Base-by-base conservation (phyloP, 2,329 filamentous ascomycete genomes). In the Diaporthe sp. region DNA sequence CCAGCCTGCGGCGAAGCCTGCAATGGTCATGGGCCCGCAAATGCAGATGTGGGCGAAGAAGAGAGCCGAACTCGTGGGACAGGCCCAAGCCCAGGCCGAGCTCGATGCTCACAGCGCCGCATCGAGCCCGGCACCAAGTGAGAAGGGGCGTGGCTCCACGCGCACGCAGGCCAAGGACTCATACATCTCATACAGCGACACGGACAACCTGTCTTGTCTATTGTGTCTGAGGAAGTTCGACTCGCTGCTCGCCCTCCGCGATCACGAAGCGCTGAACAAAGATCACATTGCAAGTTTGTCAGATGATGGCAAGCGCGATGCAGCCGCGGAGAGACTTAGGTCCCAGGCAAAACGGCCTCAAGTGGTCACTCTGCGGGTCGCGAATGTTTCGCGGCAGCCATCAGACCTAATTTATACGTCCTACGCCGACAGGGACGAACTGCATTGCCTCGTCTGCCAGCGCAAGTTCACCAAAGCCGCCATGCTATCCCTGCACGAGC, bases 31-130 rank as follows among this genome's bases (percentile, higher is more conserved):
- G 85, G 85, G 83, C n/a, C 90, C 91, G 1, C 91, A 94, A 81
- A 85, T 94, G 60, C 91, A 93, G 81, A 93, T 92, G 81, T 94
- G 92, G 92, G 90, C 91, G 66, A 91, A 93, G 79, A 90, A 92
- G 67, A 91, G 93, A 79, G 92, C 91, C 2, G 92, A 94, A 78
- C 84, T 94, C 33, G 75, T 71, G 15, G 75, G 75, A n/a, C 60
- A 75, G 42, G 54, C 75, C 7, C 64, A 70, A 42, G 71, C 71
- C 10, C 66, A 60, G 10, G 61, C 71, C 52, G 75, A 76, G 22
- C 68, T 70, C 35, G 55, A 72, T 25, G 78, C 73, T 3, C 78
- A 80, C 15, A 77, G 78, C 17, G 38, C 45, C 10, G 78, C 80
- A 15, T 79, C 79, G 13, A 74, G 45, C 30, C 52, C 71, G 10